These are phyloP conservation scores for Aspergillus arachidicola DNA, from an alignment of 2,329 filamentous ascomycete species.

Conservation along the genomic window DNA sequence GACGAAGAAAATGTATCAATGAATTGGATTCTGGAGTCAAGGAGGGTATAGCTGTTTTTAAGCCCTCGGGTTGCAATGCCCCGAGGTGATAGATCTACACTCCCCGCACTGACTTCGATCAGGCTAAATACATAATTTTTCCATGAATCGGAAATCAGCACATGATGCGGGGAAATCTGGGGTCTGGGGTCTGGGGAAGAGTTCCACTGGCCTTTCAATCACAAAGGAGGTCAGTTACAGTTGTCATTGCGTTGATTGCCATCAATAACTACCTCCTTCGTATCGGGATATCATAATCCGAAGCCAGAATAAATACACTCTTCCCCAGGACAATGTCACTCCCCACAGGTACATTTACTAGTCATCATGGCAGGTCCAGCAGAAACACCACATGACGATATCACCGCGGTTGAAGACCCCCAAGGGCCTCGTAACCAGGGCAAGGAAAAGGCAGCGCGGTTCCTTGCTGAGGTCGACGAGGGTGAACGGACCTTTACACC, in stretches of 20 bases:
- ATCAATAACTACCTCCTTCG: neutral
- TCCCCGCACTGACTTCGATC: neutral
- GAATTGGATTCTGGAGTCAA: no score
- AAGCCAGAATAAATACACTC: neutral
- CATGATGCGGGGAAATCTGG: neutral
- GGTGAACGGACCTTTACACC: conserved; percentile 42
- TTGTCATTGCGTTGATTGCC: neutral
- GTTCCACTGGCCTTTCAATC: neutral
- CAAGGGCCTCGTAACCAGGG: neutral
- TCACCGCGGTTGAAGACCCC: conserved; percentile 9
- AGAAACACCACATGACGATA: conserved; percentile 8
- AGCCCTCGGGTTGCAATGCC: neutral
- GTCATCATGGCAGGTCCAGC: neutral
- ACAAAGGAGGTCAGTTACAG: neutral
- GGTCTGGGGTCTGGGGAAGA: neutral
- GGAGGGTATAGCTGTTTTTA: neutral
- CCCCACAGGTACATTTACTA: neutral
- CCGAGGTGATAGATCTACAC: neutral
- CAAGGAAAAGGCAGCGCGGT: conserved; percentile 16
- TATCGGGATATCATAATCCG: neutral
- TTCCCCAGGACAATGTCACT: neutral
- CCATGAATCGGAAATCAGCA: neutral
- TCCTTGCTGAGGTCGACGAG: conserved; percentile 12
- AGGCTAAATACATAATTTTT: neutral
- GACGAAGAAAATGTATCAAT: neutral